phyloP scores from a whole-genome alignment of 2,329 filamentous ascomycete species.

The Phaeoacremonium minimum region DNA sequence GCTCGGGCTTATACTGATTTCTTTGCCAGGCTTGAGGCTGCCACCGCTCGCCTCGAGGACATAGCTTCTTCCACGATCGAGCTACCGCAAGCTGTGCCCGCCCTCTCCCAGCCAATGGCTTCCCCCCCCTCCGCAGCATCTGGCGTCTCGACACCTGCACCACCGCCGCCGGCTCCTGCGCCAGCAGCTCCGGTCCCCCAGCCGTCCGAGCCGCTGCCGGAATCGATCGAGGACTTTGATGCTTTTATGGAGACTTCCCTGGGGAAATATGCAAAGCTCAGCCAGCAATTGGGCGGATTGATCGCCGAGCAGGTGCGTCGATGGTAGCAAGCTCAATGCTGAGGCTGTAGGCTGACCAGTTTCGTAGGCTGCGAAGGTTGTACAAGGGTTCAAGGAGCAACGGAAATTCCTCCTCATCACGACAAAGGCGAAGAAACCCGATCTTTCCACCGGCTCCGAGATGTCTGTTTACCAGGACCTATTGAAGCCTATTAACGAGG shows the following conservation, averaged over 20 bases:
- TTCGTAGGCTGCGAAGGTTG: constrained; percentile 44
- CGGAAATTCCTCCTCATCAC: constrained; percentile 83
- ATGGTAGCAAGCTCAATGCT: neutral
- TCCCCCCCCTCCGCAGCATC: constrained; percentile 23
- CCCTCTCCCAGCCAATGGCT: constrained; percentile 33
- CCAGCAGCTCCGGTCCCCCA: constrained; percentile 34
- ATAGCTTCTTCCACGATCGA: constrained; percentile 77
- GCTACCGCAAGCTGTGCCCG: constrained; percentile 45
- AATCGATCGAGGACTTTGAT: constrained; percentile 86
- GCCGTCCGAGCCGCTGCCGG: constrained; percentile 59
- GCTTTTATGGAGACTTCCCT: constrained; percentile 69
- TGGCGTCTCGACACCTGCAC: constrained; percentile 22
- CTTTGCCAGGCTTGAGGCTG: constrained; percentile 81
- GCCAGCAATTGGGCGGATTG: constrained; percentile 71
- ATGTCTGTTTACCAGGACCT: constrained; percentile 69
- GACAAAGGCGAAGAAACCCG: constrained; percentile 89
- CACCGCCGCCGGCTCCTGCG: constrained; percentile 28
- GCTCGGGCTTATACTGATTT: constrained; percentile 40
- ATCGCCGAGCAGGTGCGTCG: constrained; percentile 71
- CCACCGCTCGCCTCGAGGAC: constrained; percentile 92
- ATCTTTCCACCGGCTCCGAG: constrained; percentile 50
- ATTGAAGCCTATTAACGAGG: constrained; percentile 80
- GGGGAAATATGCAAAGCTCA: constrained; percentile 72
- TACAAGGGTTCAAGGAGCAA: constrained; percentile 73
- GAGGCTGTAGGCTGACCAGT: neutral